These are phyloP conservation scores for Colletotrichum sidae DNA, from an alignment of 2,329 filamentous ascomycete genomes.

Conservation along the genomic window DNA sequence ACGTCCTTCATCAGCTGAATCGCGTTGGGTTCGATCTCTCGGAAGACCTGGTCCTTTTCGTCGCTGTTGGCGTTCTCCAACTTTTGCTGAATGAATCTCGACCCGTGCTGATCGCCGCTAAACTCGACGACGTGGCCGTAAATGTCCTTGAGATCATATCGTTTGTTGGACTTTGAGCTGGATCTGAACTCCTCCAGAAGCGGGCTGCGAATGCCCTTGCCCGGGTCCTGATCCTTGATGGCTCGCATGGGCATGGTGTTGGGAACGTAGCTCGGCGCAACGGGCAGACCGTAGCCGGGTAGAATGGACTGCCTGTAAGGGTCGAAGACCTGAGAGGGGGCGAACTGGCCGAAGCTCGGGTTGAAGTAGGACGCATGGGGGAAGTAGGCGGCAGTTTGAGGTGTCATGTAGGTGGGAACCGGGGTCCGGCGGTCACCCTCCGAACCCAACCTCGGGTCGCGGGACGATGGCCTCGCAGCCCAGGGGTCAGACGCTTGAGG, in stretches of 20 bases:
- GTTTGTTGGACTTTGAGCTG: constrained; percentile 76
- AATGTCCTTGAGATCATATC: constrained; percentile 89
- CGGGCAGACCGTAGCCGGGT: constrained; percentile 48
- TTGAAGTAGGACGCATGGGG: constrained; percentile 47
- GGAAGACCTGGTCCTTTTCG: constrained; percentile 91
- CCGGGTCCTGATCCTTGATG: constrained; percentile 68
- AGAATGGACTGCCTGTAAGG: constrained; percentile 42
- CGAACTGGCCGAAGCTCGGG: constrained; percentile 51
- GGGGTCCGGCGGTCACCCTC: constrained; percentile 54
- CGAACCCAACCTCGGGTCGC: constrained; percentile 47
- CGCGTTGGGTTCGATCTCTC: constrained; percentile 85
- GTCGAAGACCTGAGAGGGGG: constrained; percentile 48
- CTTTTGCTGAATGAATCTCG: constrained; percentile 94
- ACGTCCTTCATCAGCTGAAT: constrained; percentile 94
- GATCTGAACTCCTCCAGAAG: constrained; percentile 84
- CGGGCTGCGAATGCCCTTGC: constrained; percentile 74
- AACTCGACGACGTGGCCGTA: constrained; percentile 92
- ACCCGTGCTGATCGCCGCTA: constrained; percentile 94
- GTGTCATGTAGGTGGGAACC: constrained; percentile 46
- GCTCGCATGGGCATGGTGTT: constrained; percentile 47
- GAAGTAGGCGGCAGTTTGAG: constrained; percentile 47
- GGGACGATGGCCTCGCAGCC: constrained; percentile 49
- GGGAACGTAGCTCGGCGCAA: constrained; percentile 44
- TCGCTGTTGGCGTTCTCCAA: constrained; percentile 94
- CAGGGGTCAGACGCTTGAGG: constrained; percentile 51